A percentile compares a stretch with the other conserved stretches of the same genome.
Conservation (phyloP, 495 filamentous ascomycete species). For the Aspergillus saccharolyticus region DNA sequence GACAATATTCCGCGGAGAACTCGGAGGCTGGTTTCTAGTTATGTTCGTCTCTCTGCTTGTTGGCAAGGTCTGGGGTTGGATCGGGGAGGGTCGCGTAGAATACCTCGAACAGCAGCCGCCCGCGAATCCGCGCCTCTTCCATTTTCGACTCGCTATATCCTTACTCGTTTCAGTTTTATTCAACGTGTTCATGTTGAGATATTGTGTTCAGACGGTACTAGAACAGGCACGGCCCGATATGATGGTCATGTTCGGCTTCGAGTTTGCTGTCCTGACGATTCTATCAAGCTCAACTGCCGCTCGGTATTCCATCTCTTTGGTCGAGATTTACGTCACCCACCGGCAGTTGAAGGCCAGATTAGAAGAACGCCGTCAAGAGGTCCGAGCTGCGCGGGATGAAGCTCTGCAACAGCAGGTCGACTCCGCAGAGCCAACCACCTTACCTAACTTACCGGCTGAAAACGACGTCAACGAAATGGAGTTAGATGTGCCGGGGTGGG, state of each 20-base stretch:
- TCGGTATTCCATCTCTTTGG: constrained; percentile 74
- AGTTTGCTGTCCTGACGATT: constrained; percentile 83
- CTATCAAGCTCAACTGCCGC: constrained; percentile 71
- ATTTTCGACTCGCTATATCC: constrained; percentile 73
- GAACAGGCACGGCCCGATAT: constrained; percentile 84
- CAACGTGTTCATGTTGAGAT: constrained; percentile 69
- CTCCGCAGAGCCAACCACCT: constrained; percentile 26
- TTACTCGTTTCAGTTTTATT: constrained; percentile 71
- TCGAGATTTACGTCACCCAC: constrained; percentile 68
- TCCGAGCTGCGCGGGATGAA: constrained; percentile 56
- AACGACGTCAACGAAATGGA: constrained; percentile 88
- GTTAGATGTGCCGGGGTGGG: constrained; percentile 92
- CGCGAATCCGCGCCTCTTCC: constrained; percentile 83
- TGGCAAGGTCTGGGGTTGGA: constrained; percentile 97
- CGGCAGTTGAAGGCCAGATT: constrained; percentile 62
- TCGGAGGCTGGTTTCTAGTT: constrained; percentile 87
- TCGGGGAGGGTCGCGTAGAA: constrained; percentile 91
- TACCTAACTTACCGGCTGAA: constrained; percentile 51
- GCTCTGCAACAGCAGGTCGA: constrained; percentile 40
- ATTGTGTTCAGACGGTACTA: constrained; percentile 76
- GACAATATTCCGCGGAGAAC: constrained; percentile 96
- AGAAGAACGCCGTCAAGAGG: constrained; percentile 61
- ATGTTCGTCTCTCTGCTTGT: constrained; percentile 94
- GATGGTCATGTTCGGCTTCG: constrained; percentile 99
- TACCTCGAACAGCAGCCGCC: constrained; percentile 93